Percentiles rank a stretch among this genome's conserved stretches.
These are phyloP conservation scores for Cryptococcus amylolentus DNA, from an alignment of 1,284 basidiomycete genomes.

Conservation along the genomic window DNA sequence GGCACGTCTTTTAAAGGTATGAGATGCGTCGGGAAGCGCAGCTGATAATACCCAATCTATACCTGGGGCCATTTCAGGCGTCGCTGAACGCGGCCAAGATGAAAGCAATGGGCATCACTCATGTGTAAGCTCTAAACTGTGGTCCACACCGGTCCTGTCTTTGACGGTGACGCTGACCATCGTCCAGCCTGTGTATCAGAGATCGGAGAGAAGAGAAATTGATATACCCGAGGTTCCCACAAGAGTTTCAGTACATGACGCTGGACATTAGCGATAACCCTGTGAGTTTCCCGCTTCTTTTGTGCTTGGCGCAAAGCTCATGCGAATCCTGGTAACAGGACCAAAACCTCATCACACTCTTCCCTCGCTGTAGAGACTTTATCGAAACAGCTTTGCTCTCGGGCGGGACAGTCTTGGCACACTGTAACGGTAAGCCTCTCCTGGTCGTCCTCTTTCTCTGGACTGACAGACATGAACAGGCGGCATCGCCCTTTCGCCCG, in stretches of 20 bases:
- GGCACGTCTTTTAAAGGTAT: conserved; percentile 57
- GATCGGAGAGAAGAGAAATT: conserved; percentile 83
- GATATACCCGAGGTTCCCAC: conserved; percentile 78
- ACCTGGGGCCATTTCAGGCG: conserved; percentile 82
- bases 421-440: conserved; percentile 71
- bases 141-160: neutral
- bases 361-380: conserved; percentile 76
- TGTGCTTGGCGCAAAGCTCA: conserved; percentile 18
- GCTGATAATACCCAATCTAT: conserved; percentile 78
- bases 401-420: conserved; percentile 77
- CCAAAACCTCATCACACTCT: conserved; percentile 80
- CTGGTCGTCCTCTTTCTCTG: neutral
- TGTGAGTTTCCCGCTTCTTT: conserved; percentile 41
- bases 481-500: conserved; percentile 79
- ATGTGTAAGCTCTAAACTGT: conserved; percentile 64
- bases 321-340: conserved; percentile 49
- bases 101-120: conserved; percentile 65
- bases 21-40: conserved; percentile 93
- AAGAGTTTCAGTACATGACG: conserved; percentile 71
- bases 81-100: conserved; percentile 73
- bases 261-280: conserved; percentile 86
- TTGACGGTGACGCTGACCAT: neutral
- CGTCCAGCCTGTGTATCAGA: conserved; percentile 71
- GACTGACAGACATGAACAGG: conserved; percentile 52
- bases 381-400: conserved; percentile 66